Percentiles rank a stretch among this genome's conserved stretches.
phyloP scores from a whole-genome alignment of 768 basidiomycete species.

The Porphyrellus cyaneotinctus region DNA sequence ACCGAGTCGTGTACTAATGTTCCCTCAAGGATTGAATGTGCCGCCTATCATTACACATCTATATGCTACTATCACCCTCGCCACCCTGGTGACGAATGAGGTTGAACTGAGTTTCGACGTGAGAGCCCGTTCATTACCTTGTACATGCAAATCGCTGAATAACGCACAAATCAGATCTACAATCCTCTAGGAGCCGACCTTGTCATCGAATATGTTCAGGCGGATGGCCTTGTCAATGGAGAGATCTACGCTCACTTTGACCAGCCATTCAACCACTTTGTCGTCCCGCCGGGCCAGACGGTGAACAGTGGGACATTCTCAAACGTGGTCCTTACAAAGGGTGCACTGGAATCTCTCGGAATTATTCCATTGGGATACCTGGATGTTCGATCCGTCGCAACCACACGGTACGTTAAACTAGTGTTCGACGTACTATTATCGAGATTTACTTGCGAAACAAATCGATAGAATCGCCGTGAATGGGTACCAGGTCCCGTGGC shows the following conservation, averaged over 20 bases:
- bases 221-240: constrained; percentile 50
- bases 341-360: constrained; percentile 49
- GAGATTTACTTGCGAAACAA: background rate
- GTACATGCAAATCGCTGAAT: background rate
- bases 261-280: constrained; percentile 50
- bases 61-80: constrained; percentile 49
- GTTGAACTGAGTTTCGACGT: constrained; percentile 58
- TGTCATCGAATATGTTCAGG: constrained; percentile 53
- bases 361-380: constrained; percentile 54
- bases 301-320: constrained; percentile 57
- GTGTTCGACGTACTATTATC: background rate
- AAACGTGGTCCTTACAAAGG: constrained; percentile 57
- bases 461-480: constrained; percentile 40
- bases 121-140: constrained; percentile 16
- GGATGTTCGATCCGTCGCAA: constrained; percentile 50
- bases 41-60: constrained; percentile 56
- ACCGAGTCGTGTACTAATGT: background rate
- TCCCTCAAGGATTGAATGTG: constrained; percentile 40
- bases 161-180: constrained; percentile 33
- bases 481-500: constrained; percentile 64
- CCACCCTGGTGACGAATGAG: constrained; percentile 45
- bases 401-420: constrained; percentile 31
- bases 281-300: constrained; percentile 53
- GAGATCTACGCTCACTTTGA: constrained; percentile 56
- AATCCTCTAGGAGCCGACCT: constrained; percentile 60